Evolutionary conservation across 164 flowering plant genomes (phyloP).

Genomic region (Nelumbo lutea): DNA sequence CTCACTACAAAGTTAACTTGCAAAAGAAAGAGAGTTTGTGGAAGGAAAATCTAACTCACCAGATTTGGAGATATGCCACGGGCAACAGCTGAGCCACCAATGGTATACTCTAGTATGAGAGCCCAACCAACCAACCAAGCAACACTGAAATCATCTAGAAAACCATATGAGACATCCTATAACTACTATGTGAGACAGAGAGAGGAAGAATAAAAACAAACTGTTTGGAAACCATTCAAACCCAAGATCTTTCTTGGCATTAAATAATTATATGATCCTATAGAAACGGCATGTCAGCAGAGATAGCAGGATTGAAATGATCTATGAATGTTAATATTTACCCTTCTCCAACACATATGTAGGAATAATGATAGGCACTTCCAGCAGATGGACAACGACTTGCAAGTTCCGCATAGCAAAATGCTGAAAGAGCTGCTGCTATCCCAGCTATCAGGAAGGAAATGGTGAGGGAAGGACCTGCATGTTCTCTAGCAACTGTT

Average conservation of each 20-base stretch:
- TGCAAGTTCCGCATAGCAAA: constrained; percentile 96
- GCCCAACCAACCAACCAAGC: constrained; percentile 99
- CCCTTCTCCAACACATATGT: constrained; percentile 99
- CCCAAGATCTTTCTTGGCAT: not conserved
- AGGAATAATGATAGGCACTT: constrained; percentile 96
- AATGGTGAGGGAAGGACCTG: constrained; percentile 81
- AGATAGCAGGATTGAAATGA: not conserved
- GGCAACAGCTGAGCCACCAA: constrained; percentile 95
- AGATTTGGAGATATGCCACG: constrained; percentile 98
- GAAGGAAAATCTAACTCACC: constrained; percentile 32
- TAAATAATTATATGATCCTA: not conserved
- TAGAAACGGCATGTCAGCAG: not conserved
- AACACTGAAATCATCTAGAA: constrained; percentile 43
- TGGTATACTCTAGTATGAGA: constrained; percentile 84
- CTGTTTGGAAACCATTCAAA: not conserved
- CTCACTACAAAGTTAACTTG: not conserved
- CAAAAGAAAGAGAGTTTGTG: not conserved
- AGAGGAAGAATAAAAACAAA: no score
- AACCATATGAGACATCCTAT: constrained; percentile 1
- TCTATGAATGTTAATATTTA: constrained; percentile 19
- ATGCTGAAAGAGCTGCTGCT: constrained; percentile 95
- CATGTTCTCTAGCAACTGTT: constrained; percentile 90
- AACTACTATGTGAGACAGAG: no score
- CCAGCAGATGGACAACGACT: constrained; percentile 99
- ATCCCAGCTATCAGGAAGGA: constrained; percentile 93